Conservation (phyloP, 73 alveolate species). For the Paramecium caudatum region DNA sequence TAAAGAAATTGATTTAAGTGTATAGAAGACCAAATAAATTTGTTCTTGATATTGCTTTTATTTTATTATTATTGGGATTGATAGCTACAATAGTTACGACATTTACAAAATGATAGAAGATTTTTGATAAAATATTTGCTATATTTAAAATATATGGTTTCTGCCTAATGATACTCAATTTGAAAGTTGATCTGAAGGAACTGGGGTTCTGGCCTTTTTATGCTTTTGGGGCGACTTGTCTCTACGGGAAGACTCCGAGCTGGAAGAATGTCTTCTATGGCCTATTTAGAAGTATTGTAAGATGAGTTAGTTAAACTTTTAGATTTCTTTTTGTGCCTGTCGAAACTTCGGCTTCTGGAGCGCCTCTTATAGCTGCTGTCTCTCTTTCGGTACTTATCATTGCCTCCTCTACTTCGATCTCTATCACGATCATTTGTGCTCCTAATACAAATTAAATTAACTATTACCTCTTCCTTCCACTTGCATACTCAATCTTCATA, state of each 20-base stretch:
- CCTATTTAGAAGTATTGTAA: slow-evolving; percentile 48
- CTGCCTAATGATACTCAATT: slow-evolving; percentile 30
- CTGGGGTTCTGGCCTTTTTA: slow-evolving; percentile 8
- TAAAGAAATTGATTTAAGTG: slow-evolving; percentile 22
- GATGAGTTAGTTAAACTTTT: slow-evolving; percentile 56
- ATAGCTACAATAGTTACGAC: not conserved
- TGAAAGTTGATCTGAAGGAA: slow-evolving; percentile 34
- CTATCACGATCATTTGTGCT: slow-evolving; percentile 60
- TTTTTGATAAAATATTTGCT: not conserved
- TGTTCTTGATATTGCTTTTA: slow-evolving; percentile 1
- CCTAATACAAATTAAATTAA: slow-evolving; percentile 25
- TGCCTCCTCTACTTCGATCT: slow-evolving; percentile 61
- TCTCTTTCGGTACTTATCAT: slow-evolving; percentile 56
- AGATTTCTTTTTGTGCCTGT: slow-evolving; percentile 53
- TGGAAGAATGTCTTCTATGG: slow-evolving; percentile 50
- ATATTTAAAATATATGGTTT: slow-evolving; percentile 22
- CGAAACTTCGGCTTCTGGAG: slow-evolving; percentile 52
- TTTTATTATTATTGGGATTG: slow-evolving; percentile 35
- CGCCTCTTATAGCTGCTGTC: slow-evolving; percentile 51
- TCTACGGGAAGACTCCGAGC: slow-evolving; percentile 60
- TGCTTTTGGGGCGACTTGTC: slow-evolving; percentile 24
- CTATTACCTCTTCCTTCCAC: slow-evolving; percentile 68
- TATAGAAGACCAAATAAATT: slow-evolving; percentile 63
- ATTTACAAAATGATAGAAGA: not conserved
- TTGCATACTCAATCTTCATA: slow-evolving; percentile 54